Evolutionary conservation across 805 yeast genomes (phyloP).

Genomic region (Wickerhamomyces pijperi): DNA sequence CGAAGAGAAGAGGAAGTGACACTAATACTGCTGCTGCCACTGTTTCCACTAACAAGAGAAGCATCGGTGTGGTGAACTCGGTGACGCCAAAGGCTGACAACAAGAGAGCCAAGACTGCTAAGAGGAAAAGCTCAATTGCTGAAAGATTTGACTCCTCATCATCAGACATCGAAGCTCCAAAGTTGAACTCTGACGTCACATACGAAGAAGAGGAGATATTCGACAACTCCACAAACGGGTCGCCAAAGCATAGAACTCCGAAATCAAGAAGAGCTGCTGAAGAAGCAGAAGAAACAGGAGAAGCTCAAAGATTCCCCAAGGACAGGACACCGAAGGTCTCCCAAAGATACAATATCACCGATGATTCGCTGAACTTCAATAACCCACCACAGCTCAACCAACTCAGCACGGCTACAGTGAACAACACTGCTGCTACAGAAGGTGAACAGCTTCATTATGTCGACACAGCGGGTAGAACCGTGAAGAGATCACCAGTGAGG

Average conservation of each 20-base stretch:
- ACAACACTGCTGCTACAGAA: constrained; percentile 2
- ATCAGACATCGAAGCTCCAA: constrained; percentile 18
- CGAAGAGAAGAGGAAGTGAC: constrained; percentile 1
- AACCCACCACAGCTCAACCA: constrained; percentile 5
- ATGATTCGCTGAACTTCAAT: constrained; percentile 16
- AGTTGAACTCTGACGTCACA: constrained; percentile 16
- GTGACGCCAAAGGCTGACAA: constrained; percentile 13
- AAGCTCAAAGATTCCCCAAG: constrained; percentile 31
- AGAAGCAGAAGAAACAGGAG: constrained; percentile 1
- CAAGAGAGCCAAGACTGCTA: constrained; percentile 8
- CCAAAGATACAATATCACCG: constrained; percentile 2
- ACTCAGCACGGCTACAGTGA: no score
- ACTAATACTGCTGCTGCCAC: constrained; percentile 7
- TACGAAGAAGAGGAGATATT: constrained; percentile 1
- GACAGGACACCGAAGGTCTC: constrained; percentile 35
- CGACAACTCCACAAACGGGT: constrained; percentile 11
- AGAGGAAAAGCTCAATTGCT: constrained; percentile 17
- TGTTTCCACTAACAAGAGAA: constrained; percentile 2
- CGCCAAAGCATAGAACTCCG: background rate
- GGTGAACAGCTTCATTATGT: constrained; percentile 15
- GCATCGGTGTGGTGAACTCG: constrained; percentile 10
- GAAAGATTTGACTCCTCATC: constrained; percentile 19
- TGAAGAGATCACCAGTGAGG: constrained; percentile 12
- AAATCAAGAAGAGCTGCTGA: background rate
- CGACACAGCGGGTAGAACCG: constrained; percentile 1